Evolutionary conservation across 371 early-diverging fungal species (phyloP).

Genomic region (Mucor velutinosus): DNA sequence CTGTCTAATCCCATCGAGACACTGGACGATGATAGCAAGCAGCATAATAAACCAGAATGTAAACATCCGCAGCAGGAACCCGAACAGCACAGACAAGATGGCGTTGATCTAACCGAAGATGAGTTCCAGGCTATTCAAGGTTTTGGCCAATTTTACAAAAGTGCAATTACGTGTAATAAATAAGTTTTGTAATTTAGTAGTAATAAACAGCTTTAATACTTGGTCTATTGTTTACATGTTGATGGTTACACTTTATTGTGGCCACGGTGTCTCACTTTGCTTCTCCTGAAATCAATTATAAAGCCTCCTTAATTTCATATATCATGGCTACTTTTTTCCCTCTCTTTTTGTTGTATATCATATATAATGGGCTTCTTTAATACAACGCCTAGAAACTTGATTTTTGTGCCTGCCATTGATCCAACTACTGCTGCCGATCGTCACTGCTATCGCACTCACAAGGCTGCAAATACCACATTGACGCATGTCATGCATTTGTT

Average conservation of each 20-base stretch:
- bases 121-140: slow-evolving; percentile 50
- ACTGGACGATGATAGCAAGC: slow-evolving; percentile 5
- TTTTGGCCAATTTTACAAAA: slow-evolving; percentile 30
- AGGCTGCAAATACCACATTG: slow-evolving; percentile 1
- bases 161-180: slow-evolving; percentile 22
- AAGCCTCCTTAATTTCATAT: not conserved
- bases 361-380: slow-evolving; percentile 1
- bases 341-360: not conserved
- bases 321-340: not conserved
- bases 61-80: not conserved
- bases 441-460: not conserved
- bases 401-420: not conserved
- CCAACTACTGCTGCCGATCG: not conserved
- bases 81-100: slow-evolving; percentile 14
- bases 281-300: not conserved
- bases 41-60: not conserved
- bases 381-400: not conserved
- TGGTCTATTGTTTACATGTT: not conserved
- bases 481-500: slow-evolving; percentile 20
- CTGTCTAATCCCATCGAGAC: slow-evolving; percentile 45
- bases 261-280: not conserved
- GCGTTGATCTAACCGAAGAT: slow-evolving; percentile 41
- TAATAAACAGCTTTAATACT: not conserved
- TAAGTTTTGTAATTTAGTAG: slow-evolving; percentile 3
- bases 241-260: not conserved